phyloP scores from a whole-genome alignment of 441 rosid genomes.

The Populus tomentosa region DNA sequence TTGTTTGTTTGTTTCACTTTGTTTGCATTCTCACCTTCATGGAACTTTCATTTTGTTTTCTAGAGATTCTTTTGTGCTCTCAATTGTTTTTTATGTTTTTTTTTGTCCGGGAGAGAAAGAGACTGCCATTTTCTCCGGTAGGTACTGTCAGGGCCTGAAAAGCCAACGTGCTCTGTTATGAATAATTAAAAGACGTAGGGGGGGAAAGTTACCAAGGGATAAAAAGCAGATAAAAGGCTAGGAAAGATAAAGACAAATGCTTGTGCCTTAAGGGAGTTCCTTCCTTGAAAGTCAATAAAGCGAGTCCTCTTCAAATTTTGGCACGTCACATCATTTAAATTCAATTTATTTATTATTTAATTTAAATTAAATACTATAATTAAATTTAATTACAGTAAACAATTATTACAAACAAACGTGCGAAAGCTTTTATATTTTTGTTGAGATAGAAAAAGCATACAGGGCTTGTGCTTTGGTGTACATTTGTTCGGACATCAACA shows the following conservation, averaged over 20 bases:
- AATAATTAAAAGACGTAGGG: neutral
- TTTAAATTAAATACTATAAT: no score
- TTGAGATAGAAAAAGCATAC: no score
- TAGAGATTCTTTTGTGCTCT: conserved; percentile 14
- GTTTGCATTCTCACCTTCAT: conserved; percentile 25
- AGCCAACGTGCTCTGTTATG: conserved; percentile 36
- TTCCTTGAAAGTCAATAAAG: conserved; percentile 33
- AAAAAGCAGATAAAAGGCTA: neutral
- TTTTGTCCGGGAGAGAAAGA: neutral
- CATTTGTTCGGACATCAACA: no score
- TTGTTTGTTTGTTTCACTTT: conserved; percentile 24
- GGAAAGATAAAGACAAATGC: conserved; percentile 13
- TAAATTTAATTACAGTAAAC: no score
- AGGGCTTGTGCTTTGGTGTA: no score
- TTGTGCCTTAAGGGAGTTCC: conserved; percentile 10
- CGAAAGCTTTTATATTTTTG: no score
- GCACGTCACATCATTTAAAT: conserved; percentile 12
- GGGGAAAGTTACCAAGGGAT: conserved; percentile 20
- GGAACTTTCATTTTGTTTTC: conserved; percentile 45
- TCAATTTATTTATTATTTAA: no score
- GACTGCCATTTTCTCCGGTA: conserved; percentile 23
- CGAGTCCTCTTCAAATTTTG: conserved; percentile 23
- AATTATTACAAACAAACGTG: no score
- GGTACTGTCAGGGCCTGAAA: conserved; percentile 40
- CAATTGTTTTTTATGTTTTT: neutral